Base-by-base conservation (phyloP, 2,329 filamentous ascomycete species). In the Venturia nashicola region DNA sequence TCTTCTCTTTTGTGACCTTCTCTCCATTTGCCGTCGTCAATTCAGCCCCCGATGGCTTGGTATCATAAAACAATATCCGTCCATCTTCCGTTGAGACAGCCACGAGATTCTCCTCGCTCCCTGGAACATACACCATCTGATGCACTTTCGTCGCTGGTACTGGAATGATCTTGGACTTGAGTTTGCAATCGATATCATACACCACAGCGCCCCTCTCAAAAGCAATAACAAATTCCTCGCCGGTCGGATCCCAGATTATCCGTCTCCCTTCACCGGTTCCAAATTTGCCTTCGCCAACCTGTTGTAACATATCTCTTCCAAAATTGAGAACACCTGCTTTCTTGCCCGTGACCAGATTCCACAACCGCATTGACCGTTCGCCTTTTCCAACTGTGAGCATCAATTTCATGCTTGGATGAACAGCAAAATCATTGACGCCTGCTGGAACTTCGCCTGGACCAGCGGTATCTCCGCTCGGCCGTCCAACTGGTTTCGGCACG, bases 321-420 rank as follows among this genome's bases (percentile, higher is more conserved):
- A 97, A 97, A 72, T 90, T 94, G 69, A 99, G 78, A 62, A 96
- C 92, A 39, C 92, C 91, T 0, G 92, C 92, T 78, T 96, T 97
- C 78, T 93, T 96, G 18, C 92, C 94, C 2, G 93, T 97, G 68
- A 97, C 91, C 67, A 99, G 75, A 72, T 99, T 97, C 94, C 94
- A 99, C 68, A 97, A 76, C 67, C 94, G 81, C 89, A 99, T 95
- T 71, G 87, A 91, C 68, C 86, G 86, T 78, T 99, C 94, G 68
- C 91, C 91, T 70, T 88, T 90, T 68, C 90, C 88, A 9, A 97
- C 91, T 69, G 86, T 95, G 66, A 99, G 85, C 90, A 97, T 96
- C 61, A 99, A 80, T 77, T 97, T 97, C 83, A 96, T 90, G 74
- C 90, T 95, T 0, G 94, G 93, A 73, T 99, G 94, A 34, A 99